A percentile compares a stretch with the other conserved stretches of the same genome.
Evolutionary conservation across 805 yeast genomes (phyloP).

Genomic region (Barnettozyma pratensis): DNA sequence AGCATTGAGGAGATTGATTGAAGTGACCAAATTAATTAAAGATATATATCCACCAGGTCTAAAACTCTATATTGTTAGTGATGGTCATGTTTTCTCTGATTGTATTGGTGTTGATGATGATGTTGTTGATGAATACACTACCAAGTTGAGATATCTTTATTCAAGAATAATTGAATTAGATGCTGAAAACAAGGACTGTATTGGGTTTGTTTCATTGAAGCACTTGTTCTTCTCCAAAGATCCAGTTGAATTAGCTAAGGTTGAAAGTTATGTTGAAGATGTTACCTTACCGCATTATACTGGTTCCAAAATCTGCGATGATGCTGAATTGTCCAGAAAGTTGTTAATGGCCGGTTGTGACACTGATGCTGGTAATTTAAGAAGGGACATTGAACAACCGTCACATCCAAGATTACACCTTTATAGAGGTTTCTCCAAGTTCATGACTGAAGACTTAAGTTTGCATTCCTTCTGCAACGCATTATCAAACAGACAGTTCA

Average conservation of each 20-base stretch:
- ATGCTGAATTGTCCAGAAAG: constrained; percentile 35
- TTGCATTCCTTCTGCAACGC: constrained; percentile 33
- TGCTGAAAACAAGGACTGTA: constrained; percentile 23
- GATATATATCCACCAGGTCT: constrained; percentile 49
- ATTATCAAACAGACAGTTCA: constrained; percentile 38
- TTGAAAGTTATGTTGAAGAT: constrained; percentile 29
- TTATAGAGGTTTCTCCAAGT: constrained; percentile 53
- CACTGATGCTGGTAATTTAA: constrained; percentile 56
- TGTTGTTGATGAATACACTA: constrained; percentile 44
- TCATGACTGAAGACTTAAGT: constrained; percentile 55
- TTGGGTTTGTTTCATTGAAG: constrained; percentile 38
- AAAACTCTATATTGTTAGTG: constrained; percentile 52
- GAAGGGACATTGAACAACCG: constrained; percentile 53
- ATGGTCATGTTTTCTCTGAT: constrained; percentile 62
- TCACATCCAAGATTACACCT: constrained; percentile 49
- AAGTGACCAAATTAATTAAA: constrained; percentile 29
- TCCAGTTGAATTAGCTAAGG: constrained; percentile 19
- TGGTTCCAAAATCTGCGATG: constrained; percentile 32
- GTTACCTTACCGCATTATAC: constrained; percentile 32
- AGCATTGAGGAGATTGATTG: constrained; percentile 35
- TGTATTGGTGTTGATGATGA: constrained; percentile 59
- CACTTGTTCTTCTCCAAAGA: constrained; percentile 31
- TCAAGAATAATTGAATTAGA: constrained; percentile 26
- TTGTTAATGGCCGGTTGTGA: constrained; percentile 41
- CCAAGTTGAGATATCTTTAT: constrained; percentile 39